These are phyloP conservation scores for Microbotryomycetes sp. DNA, from an alignment of 1,284 basidiomycete species.

Conservation along the genomic window DNA sequence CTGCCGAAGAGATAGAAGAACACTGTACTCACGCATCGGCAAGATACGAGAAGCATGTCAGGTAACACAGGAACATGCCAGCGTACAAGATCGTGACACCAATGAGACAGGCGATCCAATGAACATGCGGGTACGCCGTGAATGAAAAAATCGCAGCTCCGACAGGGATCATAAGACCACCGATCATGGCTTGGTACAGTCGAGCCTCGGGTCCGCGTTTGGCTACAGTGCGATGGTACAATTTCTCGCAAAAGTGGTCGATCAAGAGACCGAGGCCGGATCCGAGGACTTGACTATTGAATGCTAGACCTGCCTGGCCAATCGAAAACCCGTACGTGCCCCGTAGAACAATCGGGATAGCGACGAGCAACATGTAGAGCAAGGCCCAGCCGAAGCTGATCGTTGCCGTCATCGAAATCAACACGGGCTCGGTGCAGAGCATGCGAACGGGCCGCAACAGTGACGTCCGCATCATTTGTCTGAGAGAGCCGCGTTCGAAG, in stretches of 20 bases:
- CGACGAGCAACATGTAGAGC: conserved; percentile 20
- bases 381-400: conserved; percentile 14
- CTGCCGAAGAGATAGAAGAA: neutral
- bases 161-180: conserved; percentile 47
- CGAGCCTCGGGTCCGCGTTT: conserved; percentile 63
- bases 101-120: conserved; percentile 33
- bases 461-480: conserved; percentile 38
- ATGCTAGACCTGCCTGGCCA: conserved; percentile 27
- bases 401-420: conserved; percentile 26
- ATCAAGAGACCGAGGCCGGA: conserved; percentile 14
- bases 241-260: conserved; percentile 43
- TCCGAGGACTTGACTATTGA: conserved; percentile 23
- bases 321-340: conserved; percentile 19
- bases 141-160: conserved; percentile 29
- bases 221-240: conserved; percentile 43
- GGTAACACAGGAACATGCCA: conserved; percentile 35
- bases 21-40: conserved; percentile 21
- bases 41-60: conserved; percentile 34
- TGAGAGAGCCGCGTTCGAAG: conserved; percentile 37
- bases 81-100: conserved; percentile 35
- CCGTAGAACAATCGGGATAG: conserved; percentile 17
- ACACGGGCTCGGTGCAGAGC: conserved; percentile 28
- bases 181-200: conserved; percentile 58
- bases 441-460: conserved; percentile 37
- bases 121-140: conserved; percentile 17